phyloP scores from a whole-genome alignment of 2,329 filamentous ascomycete species.

The Eurotiales sp. region DNA sequence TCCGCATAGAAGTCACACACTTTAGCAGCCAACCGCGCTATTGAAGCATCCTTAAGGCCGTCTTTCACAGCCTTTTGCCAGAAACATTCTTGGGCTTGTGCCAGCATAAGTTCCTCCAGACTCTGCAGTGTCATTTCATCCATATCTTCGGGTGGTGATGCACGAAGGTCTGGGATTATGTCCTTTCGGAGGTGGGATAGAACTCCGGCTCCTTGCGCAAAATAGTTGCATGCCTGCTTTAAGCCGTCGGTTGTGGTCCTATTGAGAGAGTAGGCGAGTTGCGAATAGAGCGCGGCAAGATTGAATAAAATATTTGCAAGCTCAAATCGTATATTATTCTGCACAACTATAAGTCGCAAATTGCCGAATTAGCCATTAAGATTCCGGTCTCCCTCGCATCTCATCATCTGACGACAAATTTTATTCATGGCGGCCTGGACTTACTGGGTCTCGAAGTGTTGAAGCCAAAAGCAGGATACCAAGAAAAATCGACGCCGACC shows the following conservation, averaged over 20 bases:
- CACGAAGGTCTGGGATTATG: constrained; percentile 76
- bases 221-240: constrained; percentile 84
- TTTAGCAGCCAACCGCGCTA: constrained; percentile 84
- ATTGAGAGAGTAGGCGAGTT: constrained; percentile 79
- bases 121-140: constrained; percentile 82
- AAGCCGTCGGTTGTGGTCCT: constrained; percentile 75
- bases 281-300: constrained; percentile 86
- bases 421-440: constrained; percentile 20
- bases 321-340: constrained; percentile 73
- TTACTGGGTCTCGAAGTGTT: constrained; percentile 67
- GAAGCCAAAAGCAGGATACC: constrained; percentile 92
- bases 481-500: constrained; percentile 93
- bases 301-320: constrained; percentile 92
- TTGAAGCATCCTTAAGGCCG: constrained; percentile 83
- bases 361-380: no score
- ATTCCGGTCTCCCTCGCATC: no score
- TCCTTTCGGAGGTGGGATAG: constrained; percentile 71
- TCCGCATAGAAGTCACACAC: constrained; percentile 87
- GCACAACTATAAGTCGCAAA: constrained; percentile 52
- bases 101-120: constrained; percentile 76
- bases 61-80: constrained; percentile 98
- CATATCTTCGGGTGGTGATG: constrained; percentile 91
- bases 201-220: constrained; percentile 81
- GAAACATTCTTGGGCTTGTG: constrained; percentile 94
- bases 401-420: no score